A percentile compares a stretch with the other conserved stretches of the same genome.
Evolutionary conservation across 2,329 filamentous ascomycete genomes (phyloP).

Genomic region (Trichoderma semiorbis): DNA sequence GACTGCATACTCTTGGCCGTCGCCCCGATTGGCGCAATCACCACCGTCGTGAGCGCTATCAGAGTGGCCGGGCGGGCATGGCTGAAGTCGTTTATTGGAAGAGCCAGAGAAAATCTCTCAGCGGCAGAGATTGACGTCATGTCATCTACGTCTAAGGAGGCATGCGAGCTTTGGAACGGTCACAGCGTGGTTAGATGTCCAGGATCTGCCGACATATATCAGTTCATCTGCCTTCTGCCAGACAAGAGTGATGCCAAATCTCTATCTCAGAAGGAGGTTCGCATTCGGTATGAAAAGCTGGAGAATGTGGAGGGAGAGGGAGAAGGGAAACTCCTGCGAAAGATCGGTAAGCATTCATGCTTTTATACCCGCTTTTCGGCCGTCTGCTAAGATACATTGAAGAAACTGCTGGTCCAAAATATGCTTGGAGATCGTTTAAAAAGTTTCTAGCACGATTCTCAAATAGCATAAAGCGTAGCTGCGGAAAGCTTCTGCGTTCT

Average conservation of each 20-base stretch:
- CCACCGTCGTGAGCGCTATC: slow-evolving; percentile 42
- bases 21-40: slow-evolving; percentile 44
- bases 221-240: slow-evolving; percentile 22
- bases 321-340: not conserved
- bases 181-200: slow-evolving; percentile 30
- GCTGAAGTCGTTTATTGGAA: slow-evolving; percentile 42
- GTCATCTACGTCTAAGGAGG: slow-evolving; percentile 44
- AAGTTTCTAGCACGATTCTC: not conserved
- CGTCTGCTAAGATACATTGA: not conserved
- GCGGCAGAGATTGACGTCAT: slow-evolving; percentile 42
- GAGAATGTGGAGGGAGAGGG: not conserved
- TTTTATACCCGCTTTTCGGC: too few species aligned
- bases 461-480: not conserved
- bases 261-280: not conserved
- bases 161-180: slow-evolving; percentile 45
- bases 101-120: slow-evolving; percentile 41
- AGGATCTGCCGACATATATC: slow-evolving; percentile 19
- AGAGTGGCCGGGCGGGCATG: slow-evolving; percentile 42
- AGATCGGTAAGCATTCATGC: not conserved
- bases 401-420: not conserved
- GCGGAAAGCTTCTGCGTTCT: not conserved
- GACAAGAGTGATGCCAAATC: not conserved
- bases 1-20: slow-evolving; percentile 47
- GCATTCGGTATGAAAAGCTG: not conserved
- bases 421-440: not conserved